Evolutionary conservation across 2,329 filamentous ascomycete species (phyloP).

Genomic region (Cladosporium halotolerans): DNA sequence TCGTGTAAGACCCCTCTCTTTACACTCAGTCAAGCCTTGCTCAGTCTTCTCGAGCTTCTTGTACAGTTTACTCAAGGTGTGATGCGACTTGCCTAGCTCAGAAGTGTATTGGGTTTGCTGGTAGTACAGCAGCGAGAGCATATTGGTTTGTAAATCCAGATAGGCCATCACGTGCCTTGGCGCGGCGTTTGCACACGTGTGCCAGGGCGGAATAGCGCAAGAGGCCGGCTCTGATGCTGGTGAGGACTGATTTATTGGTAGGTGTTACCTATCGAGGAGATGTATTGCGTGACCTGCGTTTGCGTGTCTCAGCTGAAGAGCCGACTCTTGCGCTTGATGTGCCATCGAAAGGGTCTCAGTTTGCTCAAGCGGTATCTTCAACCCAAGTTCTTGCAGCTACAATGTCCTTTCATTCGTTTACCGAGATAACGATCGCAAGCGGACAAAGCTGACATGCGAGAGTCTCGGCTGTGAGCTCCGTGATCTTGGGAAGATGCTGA

Average conservation of each 20-base stretch:
- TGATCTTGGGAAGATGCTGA: too few relatives aligned
- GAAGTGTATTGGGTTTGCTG: constrained; percentile 23
- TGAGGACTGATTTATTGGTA: neutral
- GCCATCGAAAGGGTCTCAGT: too few relatives aligned
- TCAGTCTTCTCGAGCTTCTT: constrained; percentile 23
- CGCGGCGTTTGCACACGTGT: neutral
- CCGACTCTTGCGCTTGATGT: constrained; percentile 14
- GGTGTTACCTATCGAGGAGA: neutral
- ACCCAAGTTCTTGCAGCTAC: neutral
- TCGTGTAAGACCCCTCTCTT: constrained; percentile 16
- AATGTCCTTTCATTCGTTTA: neutral
- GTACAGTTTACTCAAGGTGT: constrained; percentile 24
- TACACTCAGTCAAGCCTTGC: neutral
- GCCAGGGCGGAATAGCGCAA: constrained; percentile 17
- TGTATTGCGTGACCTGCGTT: neutral
- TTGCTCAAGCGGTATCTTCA: too few relatives aligned
- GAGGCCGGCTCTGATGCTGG: constrained; percentile 18
- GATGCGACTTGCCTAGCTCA: constrained; percentile 24
- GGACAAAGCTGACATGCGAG: constrained; percentile 19
- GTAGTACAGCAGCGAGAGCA: constrained; percentile 21
- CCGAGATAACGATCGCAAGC: constrained; percentile 18
- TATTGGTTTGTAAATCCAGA: constrained; percentile 12
- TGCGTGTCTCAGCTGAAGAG: constrained; percentile 13
- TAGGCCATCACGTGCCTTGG: neutral
- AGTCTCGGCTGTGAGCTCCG: too few relatives aligned